Conservation (phyloP, 2,329 filamentous ascomycete species). For the Thelonectria olida region DNA sequence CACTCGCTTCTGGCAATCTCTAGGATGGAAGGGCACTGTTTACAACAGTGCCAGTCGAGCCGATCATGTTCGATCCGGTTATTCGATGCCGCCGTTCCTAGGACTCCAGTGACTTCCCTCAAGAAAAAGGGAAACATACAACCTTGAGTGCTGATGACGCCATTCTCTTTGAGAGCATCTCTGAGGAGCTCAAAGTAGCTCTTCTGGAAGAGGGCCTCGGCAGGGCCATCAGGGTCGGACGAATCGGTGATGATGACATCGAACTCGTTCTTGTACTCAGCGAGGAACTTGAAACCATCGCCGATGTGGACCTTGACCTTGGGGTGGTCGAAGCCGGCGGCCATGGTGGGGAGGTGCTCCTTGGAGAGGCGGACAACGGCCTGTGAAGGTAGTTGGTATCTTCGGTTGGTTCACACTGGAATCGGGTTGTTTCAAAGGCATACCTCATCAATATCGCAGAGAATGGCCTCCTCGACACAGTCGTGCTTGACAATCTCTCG, state of each 20-base stretch:
- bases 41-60: slow-evolving; percentile 37
- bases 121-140: slow-evolving; percentile 84
- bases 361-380: slow-evolving; percentile 98
- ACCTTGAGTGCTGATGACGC: slow-evolving; percentile 99
- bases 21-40: slow-evolving; percentile 41
- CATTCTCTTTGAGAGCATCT: slow-evolving; percentile 90
- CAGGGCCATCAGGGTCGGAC: slow-evolving; percentile 95
- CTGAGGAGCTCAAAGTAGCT: slow-evolving; percentile 96
- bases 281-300: slow-evolving; percentile 98
- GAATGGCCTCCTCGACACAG: slow-evolving; percentile 91
- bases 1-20: slow-evolving; percentile 50
- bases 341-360: slow-evolving; percentile 96
- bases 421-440: slow-evolving; percentile 54
- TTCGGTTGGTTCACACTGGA: neutral
- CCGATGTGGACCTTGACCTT: slow-evolving; percentile 93
- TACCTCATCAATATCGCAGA: slow-evolving; percentile 98
- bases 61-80: slow-evolving; percentile 34
- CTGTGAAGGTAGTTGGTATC: slow-evolving; percentile 48
- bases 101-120: slow-evolving; percentile 50
- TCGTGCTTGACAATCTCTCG: slow-evolving; percentile 99
- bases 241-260: slow-evolving; percentile 99
- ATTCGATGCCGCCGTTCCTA: slow-evolving; percentile 45
- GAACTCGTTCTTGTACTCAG: slow-evolving; percentile 95
- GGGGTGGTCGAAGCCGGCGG: slow-evolving; percentile 90
- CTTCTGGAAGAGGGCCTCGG: slow-evolving; percentile 97